Conservation (phyloP, 331 rosid species). For the Prunus yedoensis region DNA sequence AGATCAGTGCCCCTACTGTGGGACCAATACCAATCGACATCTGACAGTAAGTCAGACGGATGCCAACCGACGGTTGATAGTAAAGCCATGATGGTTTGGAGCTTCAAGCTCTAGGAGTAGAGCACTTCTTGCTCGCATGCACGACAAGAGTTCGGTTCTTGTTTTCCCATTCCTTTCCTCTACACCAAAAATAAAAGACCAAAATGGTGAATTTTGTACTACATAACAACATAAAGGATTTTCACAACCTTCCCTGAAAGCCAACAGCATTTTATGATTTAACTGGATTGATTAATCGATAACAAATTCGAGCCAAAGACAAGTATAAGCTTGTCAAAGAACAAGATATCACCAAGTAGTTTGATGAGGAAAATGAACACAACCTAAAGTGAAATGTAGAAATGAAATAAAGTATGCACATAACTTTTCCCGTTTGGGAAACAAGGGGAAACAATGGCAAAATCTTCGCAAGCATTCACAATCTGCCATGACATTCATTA, state of each 20-base stretch:
- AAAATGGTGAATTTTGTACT: background rate
- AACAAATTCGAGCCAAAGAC: background rate
- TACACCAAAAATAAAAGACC: background rate
- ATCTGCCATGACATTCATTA: conserved; percentile 5
- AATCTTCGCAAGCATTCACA: conserved; percentile 3
- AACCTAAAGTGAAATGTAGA: background rate
- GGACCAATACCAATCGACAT: no score
- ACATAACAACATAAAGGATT: background rate
- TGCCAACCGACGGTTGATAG: no score
- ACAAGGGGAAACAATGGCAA: background rate
- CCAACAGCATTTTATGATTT: background rate
- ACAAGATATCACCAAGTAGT: background rate
- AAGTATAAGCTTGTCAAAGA: background rate
- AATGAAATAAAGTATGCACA: background rate
- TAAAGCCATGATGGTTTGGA: no score
- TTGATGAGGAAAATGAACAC: background rate
- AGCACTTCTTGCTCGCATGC: no score
- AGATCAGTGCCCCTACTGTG: no score
- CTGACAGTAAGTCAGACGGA: no score
- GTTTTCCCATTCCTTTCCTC: no score
- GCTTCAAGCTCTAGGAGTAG: no score
- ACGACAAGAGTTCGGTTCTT: no score
- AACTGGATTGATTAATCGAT: background rate
- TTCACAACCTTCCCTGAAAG: background rate
- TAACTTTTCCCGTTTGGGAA: background rate